phyloP scores from a whole-genome alignment of 495 filamentous ascomycete genomes.

The Sordaria brevicollis region DNA sequence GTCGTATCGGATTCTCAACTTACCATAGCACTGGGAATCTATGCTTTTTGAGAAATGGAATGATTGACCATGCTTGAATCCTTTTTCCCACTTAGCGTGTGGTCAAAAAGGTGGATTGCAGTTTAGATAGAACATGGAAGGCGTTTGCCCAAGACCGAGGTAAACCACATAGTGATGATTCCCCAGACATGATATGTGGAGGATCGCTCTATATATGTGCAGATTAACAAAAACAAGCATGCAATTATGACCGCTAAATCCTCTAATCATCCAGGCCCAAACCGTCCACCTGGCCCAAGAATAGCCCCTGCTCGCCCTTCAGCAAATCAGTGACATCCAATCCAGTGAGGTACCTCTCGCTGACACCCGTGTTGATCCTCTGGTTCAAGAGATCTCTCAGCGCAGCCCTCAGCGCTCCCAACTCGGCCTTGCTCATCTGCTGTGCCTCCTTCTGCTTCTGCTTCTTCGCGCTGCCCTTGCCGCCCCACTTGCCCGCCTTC shows the following conservation, averaged over 20 bases:
- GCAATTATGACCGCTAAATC: constrained; percentile 1
- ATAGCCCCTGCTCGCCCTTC: constrained; percentile 41
- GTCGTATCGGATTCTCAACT: background rate
- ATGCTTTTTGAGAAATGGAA: background rate
- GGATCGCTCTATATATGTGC: background rate
- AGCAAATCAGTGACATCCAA: constrained; percentile 77
- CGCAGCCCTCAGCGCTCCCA: constrained; percentile 51
- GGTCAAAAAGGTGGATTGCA: background rate
- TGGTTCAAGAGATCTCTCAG: constrained; percentile 57
- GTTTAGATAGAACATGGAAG: background rate
- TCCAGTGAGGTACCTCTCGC: constrained; percentile 75
- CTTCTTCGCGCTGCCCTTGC: constrained; percentile 58
- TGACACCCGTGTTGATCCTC: constrained; percentile 84
- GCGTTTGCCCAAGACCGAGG: no score
- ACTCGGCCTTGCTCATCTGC: constrained; percentile 56
- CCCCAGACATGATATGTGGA: background rate
- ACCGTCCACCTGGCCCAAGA: constrained; percentile 31
- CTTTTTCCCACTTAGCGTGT: background rate
- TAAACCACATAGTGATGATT: no score
- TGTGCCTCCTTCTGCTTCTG: constrained; percentile 63
- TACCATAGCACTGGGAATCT: background rate
- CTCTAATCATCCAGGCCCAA: constrained; percentile 23
- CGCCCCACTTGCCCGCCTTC: constrained; percentile 46
- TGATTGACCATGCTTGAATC: background rate
- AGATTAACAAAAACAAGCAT: background rate